These are phyloP conservation scores for Phanerochaete carnosa DNA, from an alignment of 768 basidiomycete genomes.

Conservation along the genomic window DNA sequence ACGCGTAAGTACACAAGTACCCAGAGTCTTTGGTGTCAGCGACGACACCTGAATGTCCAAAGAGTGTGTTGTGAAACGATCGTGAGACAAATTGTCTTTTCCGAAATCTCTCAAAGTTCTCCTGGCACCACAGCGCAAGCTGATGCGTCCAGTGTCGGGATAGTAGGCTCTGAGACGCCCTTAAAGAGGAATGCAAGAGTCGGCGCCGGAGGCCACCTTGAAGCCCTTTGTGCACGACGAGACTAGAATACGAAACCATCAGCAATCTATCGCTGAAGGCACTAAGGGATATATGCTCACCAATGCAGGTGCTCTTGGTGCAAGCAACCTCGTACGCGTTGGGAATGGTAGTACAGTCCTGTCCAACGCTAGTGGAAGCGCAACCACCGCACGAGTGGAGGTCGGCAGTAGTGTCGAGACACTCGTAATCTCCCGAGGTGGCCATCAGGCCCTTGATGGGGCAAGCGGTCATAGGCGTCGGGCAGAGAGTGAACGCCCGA, in stretches of 20 bases:
- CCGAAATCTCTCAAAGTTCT: not conserved
- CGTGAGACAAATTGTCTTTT: conserved; percentile 12
- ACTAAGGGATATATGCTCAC: conserved; percentile 35
- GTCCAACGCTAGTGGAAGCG: conserved; percentile 53
- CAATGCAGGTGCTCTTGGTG: conserved; percentile 46
- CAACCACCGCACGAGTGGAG: conserved; percentile 80
- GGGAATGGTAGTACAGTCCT: conserved; percentile 68
- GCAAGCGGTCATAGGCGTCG: conserved; percentile 52
- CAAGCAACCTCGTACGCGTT: conserved; percentile 74
- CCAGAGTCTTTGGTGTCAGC: not conserved
- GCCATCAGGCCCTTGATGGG: conserved; percentile 40
- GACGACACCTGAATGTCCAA: conserved; percentile 6
- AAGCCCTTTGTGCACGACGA: conserved; percentile 50
- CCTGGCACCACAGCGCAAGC: not conserved
- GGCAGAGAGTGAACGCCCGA: conserved; percentile 46
- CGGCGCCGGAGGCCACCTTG: conserved; percentile 38
- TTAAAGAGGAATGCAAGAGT: conserved; percentile 39
- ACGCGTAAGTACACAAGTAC: not conserved
- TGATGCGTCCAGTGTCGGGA: not conserved
- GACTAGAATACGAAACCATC: conserved; percentile 29
- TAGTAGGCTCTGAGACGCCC: conserved; percentile 1
- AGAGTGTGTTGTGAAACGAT: conserved; percentile 16
- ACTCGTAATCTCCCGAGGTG: conserved; percentile 48
- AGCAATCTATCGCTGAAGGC: not conserved
- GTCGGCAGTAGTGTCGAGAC: conserved; percentile 59